These are phyloP conservation scores for Pyricularia sp. DNA, from an alignment of 2,329 filamentous ascomycete genomes.

Conservation along the genomic window DNA sequence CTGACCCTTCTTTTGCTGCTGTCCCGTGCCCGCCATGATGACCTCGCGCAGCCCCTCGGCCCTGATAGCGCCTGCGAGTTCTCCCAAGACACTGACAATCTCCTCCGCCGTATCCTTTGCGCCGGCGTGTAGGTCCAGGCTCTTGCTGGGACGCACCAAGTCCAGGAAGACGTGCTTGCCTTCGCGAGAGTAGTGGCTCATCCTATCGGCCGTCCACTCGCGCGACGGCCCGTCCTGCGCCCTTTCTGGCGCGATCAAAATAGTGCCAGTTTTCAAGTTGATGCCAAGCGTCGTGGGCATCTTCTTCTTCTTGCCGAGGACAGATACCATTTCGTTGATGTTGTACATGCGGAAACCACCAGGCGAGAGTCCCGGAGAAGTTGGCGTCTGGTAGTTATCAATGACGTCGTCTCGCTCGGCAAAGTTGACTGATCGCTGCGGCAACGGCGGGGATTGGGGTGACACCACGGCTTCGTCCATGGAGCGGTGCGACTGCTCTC, in stretches of 20 bases:
- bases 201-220: slow-evolving; percentile 89
- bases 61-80: slow-evolving; percentile 75
- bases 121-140: slow-evolving; percentile 91
- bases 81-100: slow-evolving; percentile 79
- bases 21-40: slow-evolving; percentile 63
- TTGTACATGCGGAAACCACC: slow-evolving; percentile 92
- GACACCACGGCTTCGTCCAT: slow-evolving; percentile 14
- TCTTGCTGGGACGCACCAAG: slow-evolving; percentile 84
- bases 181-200: slow-evolving; percentile 96
- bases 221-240: slow-evolving; percentile 73
- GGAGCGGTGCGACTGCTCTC: slow-evolving; percentile 38
- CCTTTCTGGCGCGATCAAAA: slow-evolving; percentile 85
- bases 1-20: slow-evolving; percentile 68
- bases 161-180: slow-evolving; percentile 98
- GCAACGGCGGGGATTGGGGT: slow-evolving; percentile 13
- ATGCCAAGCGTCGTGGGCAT: slow-evolving; percentile 97
- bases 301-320: slow-evolving; percentile 95
- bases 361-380: slow-evolving; percentile 44
- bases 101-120: slow-evolving; percentile 95
- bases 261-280: slow-evolving; percentile 77
- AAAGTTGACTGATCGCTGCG: slow-evolving; percentile 13
- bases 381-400: slow-evolving; percentile 11
- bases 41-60: slow-evolving; percentile 82
- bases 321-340: slow-evolving; percentile 94
- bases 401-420: slow-evolving; percentile 23